Percentiles rank a stretch among this genome's conserved stretches.
Evolutionary conservation across 805 yeast genomes (phyloP).

Genomic region (Dipodascus albidus): DNA sequence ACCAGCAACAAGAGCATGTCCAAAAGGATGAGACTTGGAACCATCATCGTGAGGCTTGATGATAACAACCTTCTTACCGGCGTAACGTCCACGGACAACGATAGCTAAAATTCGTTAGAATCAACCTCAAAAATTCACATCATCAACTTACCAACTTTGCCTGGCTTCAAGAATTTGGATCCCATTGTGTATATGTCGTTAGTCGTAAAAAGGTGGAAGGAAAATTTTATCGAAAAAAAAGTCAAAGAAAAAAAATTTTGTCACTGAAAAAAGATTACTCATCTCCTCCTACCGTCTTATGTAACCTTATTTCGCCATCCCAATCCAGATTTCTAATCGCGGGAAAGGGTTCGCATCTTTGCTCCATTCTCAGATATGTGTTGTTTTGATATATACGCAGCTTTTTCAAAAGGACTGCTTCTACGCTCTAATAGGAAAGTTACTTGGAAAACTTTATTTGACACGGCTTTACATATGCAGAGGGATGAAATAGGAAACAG

Average conservation of each 20-base stretch:
- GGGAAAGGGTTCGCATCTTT: background rate
- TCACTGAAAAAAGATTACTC: background rate
- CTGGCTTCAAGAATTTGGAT: conserved; percentile 96
- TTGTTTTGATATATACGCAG: background rate
- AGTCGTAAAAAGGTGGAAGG: background rate
- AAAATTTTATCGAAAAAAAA: conserved; percentile 3
- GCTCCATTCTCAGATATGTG: background rate
- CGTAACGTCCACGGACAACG: conserved; percentile 99
- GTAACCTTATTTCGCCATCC: background rate
- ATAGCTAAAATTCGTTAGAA: conserved; percentile 56
- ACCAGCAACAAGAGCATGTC: conserved; percentile 99
- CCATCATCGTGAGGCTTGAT: conserved; percentile 98
- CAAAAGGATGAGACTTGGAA: conserved; percentile 96
- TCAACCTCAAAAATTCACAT: background rate
- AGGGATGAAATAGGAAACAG: background rate
- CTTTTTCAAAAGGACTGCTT: background rate
- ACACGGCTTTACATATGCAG: background rate
- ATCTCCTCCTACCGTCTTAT: background rate
- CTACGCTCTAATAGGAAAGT: background rate
- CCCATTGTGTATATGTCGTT: conserved; percentile 42
- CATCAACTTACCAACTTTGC: conserved; percentile 86
- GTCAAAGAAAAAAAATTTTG: background rate
- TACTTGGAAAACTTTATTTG: background rate
- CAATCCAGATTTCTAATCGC: background rate
- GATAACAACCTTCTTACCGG: conserved; percentile 99